Evolutionary conservation across 306 rosid species (phyloP), one percentile per base, ranked within the genome.

Genomic region (Vicia faba): DNA sequence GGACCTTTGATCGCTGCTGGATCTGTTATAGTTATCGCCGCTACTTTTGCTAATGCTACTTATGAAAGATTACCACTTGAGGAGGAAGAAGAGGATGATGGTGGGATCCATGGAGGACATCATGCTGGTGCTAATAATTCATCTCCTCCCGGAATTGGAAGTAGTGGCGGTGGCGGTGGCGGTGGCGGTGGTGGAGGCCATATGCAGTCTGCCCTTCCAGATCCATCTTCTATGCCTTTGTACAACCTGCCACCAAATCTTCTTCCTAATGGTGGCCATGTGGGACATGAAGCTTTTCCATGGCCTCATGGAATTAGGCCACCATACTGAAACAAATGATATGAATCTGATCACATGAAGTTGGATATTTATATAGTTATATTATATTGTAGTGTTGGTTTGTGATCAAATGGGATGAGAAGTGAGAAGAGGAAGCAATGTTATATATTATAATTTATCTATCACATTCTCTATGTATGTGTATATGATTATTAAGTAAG

Each of bases 51-150:
- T 36, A 92, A 89, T 76, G 98, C 98, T 5, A 87, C 95, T 1
- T 92, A 92, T 74, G 96, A 89, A 63, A 89, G 95, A 65, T 51
- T 92, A 31, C 98, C 98, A 8, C 92, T 92, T 9, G 96, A 89
- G 6, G 98, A 89, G 4, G 85, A 88, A 1, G 95, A 89, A 0
- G 95, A 89, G 0, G 92, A 70, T 0, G 84, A 61, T 0, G 72
- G 60, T 0, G 38, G 38, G 1, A 44, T 56, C 0, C 80, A 77
- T 2, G 87, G 76, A n/a, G 84, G 82, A 23, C 82, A 74, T 0
- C 28, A n/a, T 31, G 81, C 39, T 10, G 83, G 53, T 8, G 83
- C 80, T 1, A 35, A 31, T 38, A 12, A 5, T 10, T 61, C 66
- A 2, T n/a, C 97, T 0, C 87, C 89, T 1, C 79, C 82, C 1